Percentiles rank a stretch among this genome's conserved stretches.
Evolutionary conservation across 768 basidiomycete genomes (phyloP).

Genomic region (Boletus huronensis): DNA sequence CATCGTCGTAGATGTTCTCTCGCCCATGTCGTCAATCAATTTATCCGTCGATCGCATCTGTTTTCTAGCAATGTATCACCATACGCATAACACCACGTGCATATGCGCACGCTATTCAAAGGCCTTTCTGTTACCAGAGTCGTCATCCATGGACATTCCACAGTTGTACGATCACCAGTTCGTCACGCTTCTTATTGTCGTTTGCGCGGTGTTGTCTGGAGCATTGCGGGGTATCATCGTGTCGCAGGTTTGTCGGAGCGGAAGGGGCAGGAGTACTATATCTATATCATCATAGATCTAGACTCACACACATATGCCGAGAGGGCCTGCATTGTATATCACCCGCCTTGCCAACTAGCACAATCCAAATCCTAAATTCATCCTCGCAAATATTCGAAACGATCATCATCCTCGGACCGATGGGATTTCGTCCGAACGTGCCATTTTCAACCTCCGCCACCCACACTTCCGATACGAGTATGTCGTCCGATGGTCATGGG

Average conservation of each 20-base stretch:
- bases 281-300: constrained; percentile 24
- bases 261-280: constrained; percentile 15
- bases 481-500: background rate
- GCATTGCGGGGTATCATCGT: constrained; percentile 9
- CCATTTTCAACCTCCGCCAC: constrained; percentile 10
- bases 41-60: constrained; percentile 31
- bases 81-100: constrained; percentile 34
- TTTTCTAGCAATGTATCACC: constrained; percentile 31
- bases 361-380: constrained; percentile 1
- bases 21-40: constrained; percentile 31
- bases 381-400: background rate
- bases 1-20: constrained; percentile 9
- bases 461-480: background rate
- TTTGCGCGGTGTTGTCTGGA: constrained; percentile 10
- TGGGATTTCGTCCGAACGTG: constrained; percentile 22
- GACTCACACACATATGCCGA: constrained; percentile 19
- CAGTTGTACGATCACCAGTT: constrained; percentile 28
- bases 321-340: constrained; percentile 29
- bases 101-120: constrained; percentile 33
- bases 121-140: background rate
- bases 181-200: constrained; percentile 9
- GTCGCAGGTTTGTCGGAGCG: constrained; percentile 23
- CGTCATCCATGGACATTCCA: constrained; percentile 15
- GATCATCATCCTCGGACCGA: constrained; percentile 16
- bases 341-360: constrained; percentile 2